phyloP scores from a whole-genome alignment of 257 asterid species.

The Salvia rosmarinus region DNA sequence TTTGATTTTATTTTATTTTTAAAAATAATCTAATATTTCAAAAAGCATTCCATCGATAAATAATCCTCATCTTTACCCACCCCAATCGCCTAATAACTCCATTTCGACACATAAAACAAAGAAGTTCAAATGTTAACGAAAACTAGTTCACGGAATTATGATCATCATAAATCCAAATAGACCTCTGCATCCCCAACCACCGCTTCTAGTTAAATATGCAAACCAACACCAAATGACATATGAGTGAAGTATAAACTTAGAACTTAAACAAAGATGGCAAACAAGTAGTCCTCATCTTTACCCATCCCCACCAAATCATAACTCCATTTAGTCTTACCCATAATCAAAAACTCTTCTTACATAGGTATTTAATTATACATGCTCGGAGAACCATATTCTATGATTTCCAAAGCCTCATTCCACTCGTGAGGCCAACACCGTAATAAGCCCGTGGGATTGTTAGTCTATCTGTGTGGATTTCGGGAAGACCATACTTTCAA shows the following conservation, averaged over 20 bases:
- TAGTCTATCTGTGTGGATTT: too few species aligned
- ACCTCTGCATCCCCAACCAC: background rate
- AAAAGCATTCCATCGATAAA: background rate
- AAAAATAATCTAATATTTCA: background rate
- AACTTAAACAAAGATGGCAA: background rate
- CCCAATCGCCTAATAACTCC: background rate
- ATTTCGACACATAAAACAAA: background rate
- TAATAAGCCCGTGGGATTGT: background rate
- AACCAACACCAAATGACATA: background rate
- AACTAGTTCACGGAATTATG: background rate
- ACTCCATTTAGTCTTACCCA: conserved; percentile 19
- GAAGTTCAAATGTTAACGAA: background rate
- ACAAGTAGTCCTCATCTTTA: background rate
- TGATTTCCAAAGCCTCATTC: too few species aligned
- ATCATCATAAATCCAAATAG: background rate
- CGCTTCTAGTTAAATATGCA: conserved; percentile 1
- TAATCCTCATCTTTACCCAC: background rate
- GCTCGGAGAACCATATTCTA: too few species aligned
- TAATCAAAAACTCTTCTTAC: background rate
- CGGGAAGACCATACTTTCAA: conserved; percentile 16
- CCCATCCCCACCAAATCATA: conserved; percentile 15
- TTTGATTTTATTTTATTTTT: background rate
- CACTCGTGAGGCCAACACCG: conserved; percentile 49
- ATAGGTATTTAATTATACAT: conserved; percentile 16
- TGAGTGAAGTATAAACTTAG: background rate